A percentile compares a stretch with the other conserved stretches of the same genome.
These are phyloP conservation scores for Thermothelomyces thermophilus DNA, from an alignment of 2,329 filamentous ascomycete genomes.

Conservation along the genomic window DNA sequence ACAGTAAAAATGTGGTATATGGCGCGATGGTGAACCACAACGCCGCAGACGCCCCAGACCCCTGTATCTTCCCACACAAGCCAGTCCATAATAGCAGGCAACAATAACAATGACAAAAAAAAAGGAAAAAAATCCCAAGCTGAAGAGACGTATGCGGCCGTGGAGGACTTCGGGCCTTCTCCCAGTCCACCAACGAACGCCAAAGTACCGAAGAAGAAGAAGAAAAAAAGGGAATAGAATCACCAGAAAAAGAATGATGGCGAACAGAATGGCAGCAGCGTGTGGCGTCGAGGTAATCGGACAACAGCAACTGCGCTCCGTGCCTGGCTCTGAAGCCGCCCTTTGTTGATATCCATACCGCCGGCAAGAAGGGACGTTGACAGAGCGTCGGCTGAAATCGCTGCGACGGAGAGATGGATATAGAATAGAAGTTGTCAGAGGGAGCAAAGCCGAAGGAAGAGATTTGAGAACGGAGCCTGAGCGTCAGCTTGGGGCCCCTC, in stretches of 20 bases:
- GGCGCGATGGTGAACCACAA: background rate
- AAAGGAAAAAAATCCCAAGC: no score
- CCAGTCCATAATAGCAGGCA: background rate
- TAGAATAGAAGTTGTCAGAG: conserved; percentile 1
- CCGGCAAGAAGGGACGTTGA: background rate
- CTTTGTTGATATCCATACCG: no score
- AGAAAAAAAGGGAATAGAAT: background rate
- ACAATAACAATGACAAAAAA: no score
- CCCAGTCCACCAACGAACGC: conserved; percentile 6
- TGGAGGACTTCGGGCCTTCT: background rate
- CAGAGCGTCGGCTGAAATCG: background rate
- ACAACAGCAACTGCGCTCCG: no score
- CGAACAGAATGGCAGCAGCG: background rate
- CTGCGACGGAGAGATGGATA: background rate
- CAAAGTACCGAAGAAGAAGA: background rate
- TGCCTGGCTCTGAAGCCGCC: no score
- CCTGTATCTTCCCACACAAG: conserved; percentile 7
- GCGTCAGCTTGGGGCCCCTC: conserved; percentile 40
- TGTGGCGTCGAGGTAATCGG: no score
- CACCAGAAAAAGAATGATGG: background rate
- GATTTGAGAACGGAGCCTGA: background rate
- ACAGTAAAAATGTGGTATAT: conserved; percentile 15
- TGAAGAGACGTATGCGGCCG: background rate
- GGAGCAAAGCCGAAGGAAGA: background rate
- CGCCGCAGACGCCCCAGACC: conserved; percentile 5